Percentiles rank a stretch among this genome's conserved stretches.
Evolutionary conservation across 2,329 filamentous ascomycete species (phyloP).

Genomic region (Chrysoporthe puriensis): DNA sequence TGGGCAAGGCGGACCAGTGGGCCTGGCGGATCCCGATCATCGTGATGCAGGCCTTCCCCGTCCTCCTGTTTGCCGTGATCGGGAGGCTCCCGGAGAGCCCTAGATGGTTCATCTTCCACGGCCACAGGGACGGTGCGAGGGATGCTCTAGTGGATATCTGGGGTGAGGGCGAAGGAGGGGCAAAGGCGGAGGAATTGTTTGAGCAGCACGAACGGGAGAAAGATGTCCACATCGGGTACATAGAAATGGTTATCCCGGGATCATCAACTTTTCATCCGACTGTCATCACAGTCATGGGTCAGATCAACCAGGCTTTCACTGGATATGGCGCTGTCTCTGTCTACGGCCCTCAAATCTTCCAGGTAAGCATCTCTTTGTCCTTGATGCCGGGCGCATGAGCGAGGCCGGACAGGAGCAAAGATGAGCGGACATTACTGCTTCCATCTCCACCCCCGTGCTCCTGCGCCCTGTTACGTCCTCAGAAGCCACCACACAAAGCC

Average conservation of each 20-base stretch:
- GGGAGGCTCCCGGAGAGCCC: constrained; percentile 60
- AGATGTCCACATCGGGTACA: constrained; percentile 52
- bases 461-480: no score
- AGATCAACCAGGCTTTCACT: constrained; percentile 63
- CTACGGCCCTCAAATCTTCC: constrained; percentile 67
- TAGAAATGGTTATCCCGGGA: constrained; percentile 59
- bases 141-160: constrained; percentile 52
- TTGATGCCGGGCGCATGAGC: no score
- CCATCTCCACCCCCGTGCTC: no score
- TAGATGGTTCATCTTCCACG: constrained; percentile 59
- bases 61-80: constrained; percentile 56
- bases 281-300: constrained; percentile 64
- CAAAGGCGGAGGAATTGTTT: constrained; percentile 47
- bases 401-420: no score
- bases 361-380: constrained; percentile 5
- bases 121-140: constrained; percentile 53
- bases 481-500: not conserved
- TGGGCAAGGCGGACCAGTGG: constrained; percentile 62
- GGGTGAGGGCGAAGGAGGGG: constrained; percentile 44
- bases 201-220: constrained; percentile 54
- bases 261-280: constrained; percentile 63
- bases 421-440: not conserved
- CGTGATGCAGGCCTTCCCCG: constrained; percentile 62
- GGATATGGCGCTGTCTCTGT: constrained; percentile 64
- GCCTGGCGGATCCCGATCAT: constrained; percentile 66